Base-by-base conservation (phyloP, 2,329 filamentous ascomycete genomes). In the Colletotrichum trifolii region DNA sequence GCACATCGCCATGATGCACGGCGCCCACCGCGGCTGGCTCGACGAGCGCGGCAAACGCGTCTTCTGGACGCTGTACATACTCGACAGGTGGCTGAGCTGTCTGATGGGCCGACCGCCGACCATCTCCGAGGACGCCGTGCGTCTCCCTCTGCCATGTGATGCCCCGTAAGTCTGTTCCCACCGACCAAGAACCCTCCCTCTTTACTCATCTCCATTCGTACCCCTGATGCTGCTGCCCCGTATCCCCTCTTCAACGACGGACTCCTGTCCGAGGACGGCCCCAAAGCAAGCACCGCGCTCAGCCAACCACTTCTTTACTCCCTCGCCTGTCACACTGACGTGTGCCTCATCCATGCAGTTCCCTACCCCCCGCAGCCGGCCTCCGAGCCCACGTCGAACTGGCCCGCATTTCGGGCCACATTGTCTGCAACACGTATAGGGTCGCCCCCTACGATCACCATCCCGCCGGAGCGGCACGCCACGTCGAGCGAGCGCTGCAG, bases 51-150 rank as follows among this genome's bases (percentile, higher is more conserved):
- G 77, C 2, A 83, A 81, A 67, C 74, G 83, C 40, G 74, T 81
- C 6, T 85, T 85, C 59, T 85, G 83, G 83, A 85, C 82, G 0
- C 74, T 85, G 2, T 85, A 83, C 60, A 76, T 82, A n/a, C 71
- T 85, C 12, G 82, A 85, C 67, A 76, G 82, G 49, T 84, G 75
- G 73, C 67, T 85, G 46, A 81, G 82, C 65, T 83, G 81, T 60
- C 73, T 85, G 5, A 82, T 83, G 75, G 83, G 83, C 6, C 77
- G 83, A 12, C 82, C 83, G 1, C 79, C 82, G 0, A 76, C 77
- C 2, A 79, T 83, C 11, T 74, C 76, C 39, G 81, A 85, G 46
- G 81, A 84, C 40, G 81, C 81, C 3, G 81, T 85, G 60, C 77
- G 75, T 35, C 70, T 85, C 2, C 71, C 76, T 2, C 68, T 79